Base-by-base conservation (phyloP, 1,139 yeast species). In the Geotrichum siamense region DNA sequence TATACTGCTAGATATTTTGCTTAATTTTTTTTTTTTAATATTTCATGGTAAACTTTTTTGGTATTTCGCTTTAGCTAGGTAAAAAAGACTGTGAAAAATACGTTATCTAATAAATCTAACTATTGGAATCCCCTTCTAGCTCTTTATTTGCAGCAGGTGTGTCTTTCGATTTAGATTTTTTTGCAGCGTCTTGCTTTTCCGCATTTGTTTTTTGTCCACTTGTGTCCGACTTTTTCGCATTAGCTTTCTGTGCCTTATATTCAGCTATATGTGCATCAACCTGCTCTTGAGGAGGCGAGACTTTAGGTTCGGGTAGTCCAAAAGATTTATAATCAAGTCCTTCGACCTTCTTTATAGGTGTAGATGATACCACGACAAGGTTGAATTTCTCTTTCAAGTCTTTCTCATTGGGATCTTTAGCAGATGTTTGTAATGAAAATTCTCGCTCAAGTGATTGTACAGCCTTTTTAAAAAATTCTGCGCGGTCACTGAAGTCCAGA, bases 401-500 rank as follows among this genome's bases (percentile, higher is more conserved):
- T 5, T 34, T 22, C 20, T 39, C 47, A 19, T 26, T 28, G 16
- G 15, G 38, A 9, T 13, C 10, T 37, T 3, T 10, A 22, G 13
- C 16, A 3, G 3, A 2, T 9, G 2, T 17, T 21, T 10, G 29
- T n/a, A 5, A 26, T 35, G 20, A 19, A 26, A 36, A 55, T 53
- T 3, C 54, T 55, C 16, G 50, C 50, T 16, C 67, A 23, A 65
- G 53, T 12, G 53, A 49, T 17, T 53, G 55, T 21, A 58, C 60
- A 21, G 55, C 59, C 19, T 46, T 33, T 37, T 51, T 52, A 48
- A 48, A 57, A 45, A 51, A 53, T 16, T 47, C 52, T 17, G 31
- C 34, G 39, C 39, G 45, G 36, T 48, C 51, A 17, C 38, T 34
- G 20, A 38, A 22, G 12, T 26, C 34, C 20, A 16, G 34, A 10